Base-by-base conservation (phyloP, 306 rosid species). In the Purshia tridentata region DNA sequence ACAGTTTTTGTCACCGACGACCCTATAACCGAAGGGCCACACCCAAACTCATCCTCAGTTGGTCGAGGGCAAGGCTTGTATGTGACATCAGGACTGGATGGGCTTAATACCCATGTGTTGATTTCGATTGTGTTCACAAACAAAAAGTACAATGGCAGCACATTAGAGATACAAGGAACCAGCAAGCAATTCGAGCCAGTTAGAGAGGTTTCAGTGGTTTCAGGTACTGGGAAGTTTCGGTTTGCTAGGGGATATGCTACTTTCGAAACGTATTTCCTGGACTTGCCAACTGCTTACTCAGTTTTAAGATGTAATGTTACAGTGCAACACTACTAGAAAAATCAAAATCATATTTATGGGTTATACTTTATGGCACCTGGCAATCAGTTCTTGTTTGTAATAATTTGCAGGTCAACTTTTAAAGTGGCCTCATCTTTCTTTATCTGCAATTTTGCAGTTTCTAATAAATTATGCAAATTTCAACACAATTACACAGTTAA, bases 211-310 rank as follows among this genome's bases (percentile, higher is more conserved):
- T 70, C 81, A 3, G 80, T 70, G 22, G 74, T 76, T 4, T 55
- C 77, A 1, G 81, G 84, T 8, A 76, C 81, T 1, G 81, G 77
- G 0, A 63, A 56, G 40, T 80, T 80, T 63, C 14, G 81, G 68
- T 75, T 71, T 4, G 77, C 77, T 11, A 49, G 65, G 13, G 81
- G 84, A 9, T 76, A 41, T 51, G 76, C 67, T 9, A 71, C 66
- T 4, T 51, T 81, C 4, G 78, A 76, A 57, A 80, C 80, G 0
- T 53, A 16, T 47, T 44, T 23, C 2, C 0, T 59, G 16, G 75
- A 79, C 61, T 4, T 18, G 1, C n/a, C 78, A 37, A 79, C 20
- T 19, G 39, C 57, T 5, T 51, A 60, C 54, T 14, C 67, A 4
- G 46, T 80, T 22, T 6, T 52, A 4, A 42, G 77, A 6, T 80